Percentiles rank a stretch among this genome's conserved stretches.
Evolutionary conservation across 2,329 filamentous ascomycete genomes (phyloP).

Genomic region (Hypocreales sp.): DNA sequence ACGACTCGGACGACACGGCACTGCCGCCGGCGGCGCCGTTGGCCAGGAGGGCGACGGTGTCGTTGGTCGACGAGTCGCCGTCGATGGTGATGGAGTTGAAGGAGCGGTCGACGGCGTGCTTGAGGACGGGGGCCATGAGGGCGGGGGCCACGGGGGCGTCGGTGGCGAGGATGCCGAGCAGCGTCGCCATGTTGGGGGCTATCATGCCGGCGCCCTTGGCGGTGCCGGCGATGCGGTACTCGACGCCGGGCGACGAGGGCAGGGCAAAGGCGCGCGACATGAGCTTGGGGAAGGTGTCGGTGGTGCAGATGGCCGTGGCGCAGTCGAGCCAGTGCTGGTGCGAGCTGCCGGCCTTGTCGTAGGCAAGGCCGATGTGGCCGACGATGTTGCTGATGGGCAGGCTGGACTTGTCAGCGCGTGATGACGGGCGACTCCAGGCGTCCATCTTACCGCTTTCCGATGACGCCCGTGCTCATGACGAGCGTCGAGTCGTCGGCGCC

Average conservation of each 20-base stretch:
- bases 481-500: constrained; percentile 46
- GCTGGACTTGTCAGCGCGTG: too few relatives aligned
- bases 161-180: constrained; percentile 82
- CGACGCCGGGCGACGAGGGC: constrained; percentile 58
- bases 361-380: constrained; percentile 62
- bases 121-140: constrained; percentile 55
- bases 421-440: too few relatives aligned
- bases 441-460: constrained; percentile 60
- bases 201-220: constrained; percentile 99
- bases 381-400: constrained; percentile 87
- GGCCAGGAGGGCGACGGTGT: constrained; percentile 86
- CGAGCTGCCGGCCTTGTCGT: constrained; percentile 52
- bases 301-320: constrained; percentile 90
- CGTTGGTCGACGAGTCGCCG: constrained; percentile 94
- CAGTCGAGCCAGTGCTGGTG: constrained; percentile 79
- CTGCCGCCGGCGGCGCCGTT: constrained; percentile 79
- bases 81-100: constrained; percentile 98
- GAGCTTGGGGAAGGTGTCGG: constrained; percentile 95
- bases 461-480: constrained; percentile 97
- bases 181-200: constrained; percentile 95
- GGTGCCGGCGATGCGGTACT: constrained; percentile 83
- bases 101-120: constrained; percentile 60
- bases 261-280: constrained; percentile 72
- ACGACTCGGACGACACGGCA: constrained; percentile 37
- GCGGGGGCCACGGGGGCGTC: constrained; percentile 64